Evolutionary conservation across 148 eudicot species (phyloP).

Genomic region (Hydrangea macrophylla): DNA sequence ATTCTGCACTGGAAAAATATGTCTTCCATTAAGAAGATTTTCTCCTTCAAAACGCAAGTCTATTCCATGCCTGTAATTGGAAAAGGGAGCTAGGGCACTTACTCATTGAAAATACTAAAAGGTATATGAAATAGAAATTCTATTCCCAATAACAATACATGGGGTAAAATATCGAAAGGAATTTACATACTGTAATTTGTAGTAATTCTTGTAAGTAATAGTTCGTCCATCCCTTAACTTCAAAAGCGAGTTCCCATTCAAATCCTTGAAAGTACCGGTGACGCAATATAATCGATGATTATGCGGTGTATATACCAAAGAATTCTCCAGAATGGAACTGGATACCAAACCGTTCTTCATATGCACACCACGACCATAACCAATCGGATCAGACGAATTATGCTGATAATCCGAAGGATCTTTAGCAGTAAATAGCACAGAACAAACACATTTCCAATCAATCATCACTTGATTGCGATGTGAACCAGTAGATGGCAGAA

Average conservation of each 20-base stretch:
- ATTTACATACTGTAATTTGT: slow-evolving; percentile 39
- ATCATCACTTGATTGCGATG: slow-evolving; percentile 18
- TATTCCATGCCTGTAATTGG: slow-evolving; percentile 55
- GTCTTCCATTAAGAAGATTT: slow-evolving; percentile 52
- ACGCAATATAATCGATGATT: slow-evolving; percentile 54
- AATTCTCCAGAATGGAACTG: slow-evolving; percentile 50
- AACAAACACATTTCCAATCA: slow-evolving; percentile 61
- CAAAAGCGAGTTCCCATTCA: slow-evolving; percentile 52
- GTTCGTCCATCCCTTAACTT: slow-evolving; percentile 25
- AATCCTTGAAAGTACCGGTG: slow-evolving; percentile 33
- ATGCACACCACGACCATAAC: slow-evolving; percentile 18
- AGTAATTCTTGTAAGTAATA: slow-evolving; percentile 60
- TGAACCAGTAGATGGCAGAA: slow-evolving; percentile 51
- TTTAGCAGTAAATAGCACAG: slow-evolving; percentile 32
- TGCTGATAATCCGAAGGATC: neutral
- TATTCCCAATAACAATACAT: neutral
- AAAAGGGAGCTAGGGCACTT: too few relatives aligned
- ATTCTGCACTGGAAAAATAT: slow-evolving; percentile 51
- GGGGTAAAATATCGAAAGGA: neutral
- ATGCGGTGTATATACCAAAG: slow-evolving; percentile 79
- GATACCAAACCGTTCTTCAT: slow-evolving; percentile 46
- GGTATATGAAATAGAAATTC: neutral
- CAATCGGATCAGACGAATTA: slow-evolving; percentile 10
- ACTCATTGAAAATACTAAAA: neutral
- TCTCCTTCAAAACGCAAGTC: slow-evolving; percentile 46